Evolutionary conservation across 2,329 filamentous ascomycete species (phyloP), one percentile per base, ranked within the genome.

Genomic region (Penicillium hordei): DNA sequence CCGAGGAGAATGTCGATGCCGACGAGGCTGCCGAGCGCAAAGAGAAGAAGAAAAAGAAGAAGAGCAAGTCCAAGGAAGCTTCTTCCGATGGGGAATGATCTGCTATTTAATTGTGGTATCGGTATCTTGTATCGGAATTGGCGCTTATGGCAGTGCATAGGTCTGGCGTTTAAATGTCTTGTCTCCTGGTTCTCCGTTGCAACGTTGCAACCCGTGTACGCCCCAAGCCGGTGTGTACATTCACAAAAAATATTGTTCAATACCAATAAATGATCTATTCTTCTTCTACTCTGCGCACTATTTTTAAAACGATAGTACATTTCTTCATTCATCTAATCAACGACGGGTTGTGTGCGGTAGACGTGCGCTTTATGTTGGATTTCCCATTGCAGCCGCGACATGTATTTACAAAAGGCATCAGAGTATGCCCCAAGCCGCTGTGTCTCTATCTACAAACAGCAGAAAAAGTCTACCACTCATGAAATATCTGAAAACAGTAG

Each of bases 31-130:
- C 65, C 55, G 72, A 83, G 67, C 86, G 84, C 78, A 87, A 87
- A 78, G 82, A 83, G 68, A 86, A 85, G 79, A 87, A 85, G 78
- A 79, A 78, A 67, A 77, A 75, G 61, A 77, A 73, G 65, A 75
- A 76, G 67, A 72, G 70, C 68, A 75, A 74, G 65, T 71, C 69
- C 52, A 71, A 72, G 65, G 65, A 68, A 34, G 64, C 54, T 13
- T 60, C 59, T 21, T 68, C 68, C 56, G 68, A 70, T 45, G 64
- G 68, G 46, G 67, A 65, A 60, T 71, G 58, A 63, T 51, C 49
- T 55, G 34, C 54, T 57, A 52, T 45, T 54, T 48, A 49, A 58
- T 62, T 61, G 61, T 55, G 46, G 52, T 64, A 29, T 57, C 55
- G 46, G 57, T 63, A 21, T 50, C 48, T 59, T 63, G 58, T 61